Percentiles rank a stretch among this genome's conserved stretches.
Evolutionary conservation across 805 yeast genomes (phyloP).

Genomic region (Hagleromyces aurorensis): DNA sequence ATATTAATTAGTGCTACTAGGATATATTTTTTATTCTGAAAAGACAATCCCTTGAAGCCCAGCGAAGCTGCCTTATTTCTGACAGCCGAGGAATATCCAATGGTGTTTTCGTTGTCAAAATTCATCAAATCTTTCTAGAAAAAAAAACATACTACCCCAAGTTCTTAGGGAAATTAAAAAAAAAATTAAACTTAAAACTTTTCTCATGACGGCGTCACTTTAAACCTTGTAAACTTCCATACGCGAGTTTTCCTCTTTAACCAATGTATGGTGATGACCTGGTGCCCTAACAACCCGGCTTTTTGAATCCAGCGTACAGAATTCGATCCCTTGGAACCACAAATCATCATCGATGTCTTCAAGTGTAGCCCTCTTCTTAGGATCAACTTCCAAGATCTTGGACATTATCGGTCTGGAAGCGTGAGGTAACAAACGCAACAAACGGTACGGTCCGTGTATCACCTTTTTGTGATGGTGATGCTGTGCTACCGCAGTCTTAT

Average conservation of each 20-base stretch:
- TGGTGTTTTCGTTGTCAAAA: too few relatives aligned
- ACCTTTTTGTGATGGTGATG: slow-evolving; percentile 38
- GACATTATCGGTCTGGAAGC: slow-evolving; percentile 72
- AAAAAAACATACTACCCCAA: too few relatives aligned
- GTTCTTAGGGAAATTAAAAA: too few relatives aligned
- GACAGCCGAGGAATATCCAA: too few relatives aligned
- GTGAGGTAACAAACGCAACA: slow-evolving; percentile 75
- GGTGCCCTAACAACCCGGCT: slow-evolving; percentile 37
- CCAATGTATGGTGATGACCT: slow-evolving; percentile 45
- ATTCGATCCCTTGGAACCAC: slow-evolving; percentile 57
- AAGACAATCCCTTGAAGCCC: too few relatives aligned
- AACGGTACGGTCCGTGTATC: slow-evolving; percentile 75
- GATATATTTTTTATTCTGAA: too few relatives aligned
- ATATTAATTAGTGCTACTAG: too few relatives aligned
- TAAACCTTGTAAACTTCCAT: slow-evolving; percentile 36
- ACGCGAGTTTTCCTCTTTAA: slow-evolving; percentile 40
- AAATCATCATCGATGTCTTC: slow-evolving; percentile 59
- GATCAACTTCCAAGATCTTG: slow-evolving; percentile 56
- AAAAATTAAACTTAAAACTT: too few relatives aligned
- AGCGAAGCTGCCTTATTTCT: too few relatives aligned
- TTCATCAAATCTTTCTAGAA: too few relatives aligned
- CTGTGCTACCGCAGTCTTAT: slow-evolving; percentile 4
- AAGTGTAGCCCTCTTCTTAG: slow-evolving; percentile 53
- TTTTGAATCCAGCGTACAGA: slow-evolving; percentile 47
- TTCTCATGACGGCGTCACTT: too few relatives aligned